Evolutionary conservation across 768 basidiomycete species (phyloP).

Genomic region (Psilocybe sp.): DNA sequence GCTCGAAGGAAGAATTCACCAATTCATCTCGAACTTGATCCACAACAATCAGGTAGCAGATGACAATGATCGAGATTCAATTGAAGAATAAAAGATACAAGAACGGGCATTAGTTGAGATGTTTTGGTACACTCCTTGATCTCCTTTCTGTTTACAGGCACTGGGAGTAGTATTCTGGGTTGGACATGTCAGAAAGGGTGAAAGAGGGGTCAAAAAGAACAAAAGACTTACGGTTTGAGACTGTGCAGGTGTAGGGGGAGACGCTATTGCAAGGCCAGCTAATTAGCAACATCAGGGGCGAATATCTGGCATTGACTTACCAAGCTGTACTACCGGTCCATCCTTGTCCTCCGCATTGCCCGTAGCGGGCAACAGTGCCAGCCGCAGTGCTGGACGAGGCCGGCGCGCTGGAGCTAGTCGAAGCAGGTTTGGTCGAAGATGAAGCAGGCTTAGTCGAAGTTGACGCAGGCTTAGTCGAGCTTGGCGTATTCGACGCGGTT

Average conservation of each 20-base stretch:
- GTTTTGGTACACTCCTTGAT: too few species aligned
- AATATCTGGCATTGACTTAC: conserved; percentile 16
- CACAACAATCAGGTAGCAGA: too few species aligned
- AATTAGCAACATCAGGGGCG: background rate
- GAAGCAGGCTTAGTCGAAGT: conserved; percentile 13
- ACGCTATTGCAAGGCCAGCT: conserved; percentile 16
- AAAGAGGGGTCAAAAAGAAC: background rate
- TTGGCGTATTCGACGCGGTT: background rate
- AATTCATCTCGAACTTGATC: too few species aligned
- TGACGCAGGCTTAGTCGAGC: background rate
- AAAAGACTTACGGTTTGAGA: conserved; percentile 28
- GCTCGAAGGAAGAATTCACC: too few species aligned
- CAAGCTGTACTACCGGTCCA: conserved; percentile 37
- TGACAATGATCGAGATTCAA: too few species aligned
- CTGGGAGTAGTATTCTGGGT: conserved; percentile 34
- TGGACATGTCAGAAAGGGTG: background rate
- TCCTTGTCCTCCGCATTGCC: conserved; percentile 41
- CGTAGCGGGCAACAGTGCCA: conserved; percentile 31
- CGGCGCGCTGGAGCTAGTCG: conserved; percentile 10
- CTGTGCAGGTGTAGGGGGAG: conserved; percentile 34
- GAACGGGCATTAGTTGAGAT: too few species aligned
- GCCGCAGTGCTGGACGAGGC: conserved; percentile 17
- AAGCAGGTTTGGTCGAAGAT: conserved; percentile 12
- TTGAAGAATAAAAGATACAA: too few species aligned
- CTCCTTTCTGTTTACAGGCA: conserved; percentile 23